Conservation (phyloP, 345 rosid genomes). For the Hypericum perforatum region DNA sequence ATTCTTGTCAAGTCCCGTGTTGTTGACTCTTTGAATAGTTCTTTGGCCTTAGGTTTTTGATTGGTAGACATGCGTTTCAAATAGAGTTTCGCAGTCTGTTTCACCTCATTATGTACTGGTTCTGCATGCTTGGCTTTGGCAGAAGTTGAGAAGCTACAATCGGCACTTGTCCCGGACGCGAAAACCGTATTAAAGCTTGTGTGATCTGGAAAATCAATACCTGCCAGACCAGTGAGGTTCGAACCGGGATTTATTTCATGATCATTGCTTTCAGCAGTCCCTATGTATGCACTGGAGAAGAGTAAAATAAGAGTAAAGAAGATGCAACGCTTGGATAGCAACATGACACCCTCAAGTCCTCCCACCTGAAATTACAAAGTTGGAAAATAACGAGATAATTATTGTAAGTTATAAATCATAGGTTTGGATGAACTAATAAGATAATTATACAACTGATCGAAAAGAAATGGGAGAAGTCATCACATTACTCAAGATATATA, state of each 20-base stretch:
- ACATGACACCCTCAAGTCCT: no score
- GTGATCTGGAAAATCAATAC: constrained; percentile 51
- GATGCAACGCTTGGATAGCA: constrained; percentile 35
- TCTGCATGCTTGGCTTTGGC: constrained; percentile 20
- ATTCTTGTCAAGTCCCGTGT: constrained; percentile 58
- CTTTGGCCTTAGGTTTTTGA: constrained; percentile 22
- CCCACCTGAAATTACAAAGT: no score
- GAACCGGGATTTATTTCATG: constrained; percentile 12
- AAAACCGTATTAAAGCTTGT: constrained; percentile 69
- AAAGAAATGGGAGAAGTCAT: no score
- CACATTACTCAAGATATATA: no score
- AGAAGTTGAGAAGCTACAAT: constrained; percentile 40
- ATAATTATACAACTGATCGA: no score
- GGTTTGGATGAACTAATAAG: no score
- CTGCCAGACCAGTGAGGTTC: constrained; percentile 45
- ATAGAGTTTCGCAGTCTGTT: constrained; percentile 50
- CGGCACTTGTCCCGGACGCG: constrained; percentile 38
- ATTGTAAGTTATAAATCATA: no score
- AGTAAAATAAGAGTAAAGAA: constrained; percentile 28
- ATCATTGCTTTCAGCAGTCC: constrained; percentile 26
- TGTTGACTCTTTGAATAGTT: constrained; percentile 37
- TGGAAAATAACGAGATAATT: no score
- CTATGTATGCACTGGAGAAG: constrained; percentile 25
- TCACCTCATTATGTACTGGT: not conserved
- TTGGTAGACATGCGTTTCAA: constrained; percentile 41